These are phyloP conservation scores for Boeremia exigua DNA, from an alignment of 2,329 filamentous ascomycete species.

Conservation along the genomic window DNA sequence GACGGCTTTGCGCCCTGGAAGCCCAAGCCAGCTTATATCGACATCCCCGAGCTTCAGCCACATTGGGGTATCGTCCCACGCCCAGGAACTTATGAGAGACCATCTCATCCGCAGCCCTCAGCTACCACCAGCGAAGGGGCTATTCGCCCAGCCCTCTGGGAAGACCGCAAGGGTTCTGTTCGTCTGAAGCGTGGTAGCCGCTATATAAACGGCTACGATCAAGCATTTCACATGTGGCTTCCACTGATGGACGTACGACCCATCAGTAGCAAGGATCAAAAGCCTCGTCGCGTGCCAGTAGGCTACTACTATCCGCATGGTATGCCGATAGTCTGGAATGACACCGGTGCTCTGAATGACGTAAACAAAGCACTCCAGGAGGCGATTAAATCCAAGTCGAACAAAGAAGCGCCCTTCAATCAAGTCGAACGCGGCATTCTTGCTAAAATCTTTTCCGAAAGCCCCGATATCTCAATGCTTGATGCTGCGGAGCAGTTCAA, in stretches of 20 bases:
- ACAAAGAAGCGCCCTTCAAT: conserved; percentile 23
- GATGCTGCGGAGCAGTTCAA: conserved; percentile 37
- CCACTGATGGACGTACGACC: conserved; percentile 40
- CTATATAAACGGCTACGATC: conserved; percentile 3
- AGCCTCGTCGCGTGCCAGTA: conserved; percentile 22
- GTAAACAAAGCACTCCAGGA: conserved; percentile 36
- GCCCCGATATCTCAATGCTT: conserved; percentile 31
- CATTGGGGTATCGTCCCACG: conserved; percentile 30
- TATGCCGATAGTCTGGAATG: conserved; percentile 34
- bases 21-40: background rate
- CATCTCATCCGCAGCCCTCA: conserved; percentile 20
- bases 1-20: conserved; percentile 1
- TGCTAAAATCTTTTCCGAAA: conserved; percentile 17
- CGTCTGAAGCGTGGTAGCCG: conserved; percentile 27
- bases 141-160: conserved; percentile 32
- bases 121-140: conserved; percentile 19
- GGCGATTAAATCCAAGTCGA: conserved; percentile 21
- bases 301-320: conserved; percentile 27
- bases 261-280: conserved; percentile 13
- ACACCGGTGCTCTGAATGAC: conserved; percentile 29
- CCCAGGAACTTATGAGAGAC: conserved; percentile 15
- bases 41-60: background rate
- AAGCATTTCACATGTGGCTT: conserved; percentile 1
- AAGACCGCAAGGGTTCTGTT: conserved; percentile 30
- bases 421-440: conserved; percentile 31